Evolutionary conservation across 1,139 yeast species (phyloP).

Genomic region (Hansenula lynferdii): DNA sequence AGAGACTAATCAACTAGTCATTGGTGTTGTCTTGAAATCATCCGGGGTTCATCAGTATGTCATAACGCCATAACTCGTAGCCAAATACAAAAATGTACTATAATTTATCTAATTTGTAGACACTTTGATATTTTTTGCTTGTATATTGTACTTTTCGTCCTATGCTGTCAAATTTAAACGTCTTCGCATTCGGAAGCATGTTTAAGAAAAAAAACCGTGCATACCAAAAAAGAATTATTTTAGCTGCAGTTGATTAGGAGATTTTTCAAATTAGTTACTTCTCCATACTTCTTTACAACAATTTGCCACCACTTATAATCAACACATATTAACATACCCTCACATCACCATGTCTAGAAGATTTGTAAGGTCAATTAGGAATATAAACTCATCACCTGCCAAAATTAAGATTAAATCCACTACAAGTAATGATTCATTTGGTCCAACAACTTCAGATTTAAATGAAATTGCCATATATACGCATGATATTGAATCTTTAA

Average conservation of each 20-base stretch:
- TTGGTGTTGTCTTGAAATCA: background rate
- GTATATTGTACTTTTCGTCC: too few species aligned
- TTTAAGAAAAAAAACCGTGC: too few species aligned
- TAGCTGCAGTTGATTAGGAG: too few species aligned
- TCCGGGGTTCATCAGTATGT: background rate
- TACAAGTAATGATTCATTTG: conserved; percentile 83
- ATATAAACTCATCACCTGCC: conserved; percentile 84
- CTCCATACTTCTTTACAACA: background rate
- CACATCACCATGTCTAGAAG: conserved; percentile 55
- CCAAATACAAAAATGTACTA: background rate
- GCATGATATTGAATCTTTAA: conserved; percentile 61
- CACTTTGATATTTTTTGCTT: too few species aligned
- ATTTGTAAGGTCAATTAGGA: conserved; percentile 78
- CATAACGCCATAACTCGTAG: background rate
- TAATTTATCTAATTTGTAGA: too few species aligned
- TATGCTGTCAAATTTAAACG: too few species aligned
- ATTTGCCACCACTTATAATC: background rate
- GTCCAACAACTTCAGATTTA: conserved; percentile 80
- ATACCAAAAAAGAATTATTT: too few species aligned
- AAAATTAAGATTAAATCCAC: conserved; percentile 90
- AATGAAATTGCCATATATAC: conserved; percentile 78
- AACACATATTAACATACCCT: too few species aligned
- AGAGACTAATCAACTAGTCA: background rate
- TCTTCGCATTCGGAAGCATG: too few species aligned
- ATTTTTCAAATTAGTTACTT: too few species aligned